phyloP scores from a whole-genome alignment of 306 rosid species.

The Sesbania bispinosa region DNA sequence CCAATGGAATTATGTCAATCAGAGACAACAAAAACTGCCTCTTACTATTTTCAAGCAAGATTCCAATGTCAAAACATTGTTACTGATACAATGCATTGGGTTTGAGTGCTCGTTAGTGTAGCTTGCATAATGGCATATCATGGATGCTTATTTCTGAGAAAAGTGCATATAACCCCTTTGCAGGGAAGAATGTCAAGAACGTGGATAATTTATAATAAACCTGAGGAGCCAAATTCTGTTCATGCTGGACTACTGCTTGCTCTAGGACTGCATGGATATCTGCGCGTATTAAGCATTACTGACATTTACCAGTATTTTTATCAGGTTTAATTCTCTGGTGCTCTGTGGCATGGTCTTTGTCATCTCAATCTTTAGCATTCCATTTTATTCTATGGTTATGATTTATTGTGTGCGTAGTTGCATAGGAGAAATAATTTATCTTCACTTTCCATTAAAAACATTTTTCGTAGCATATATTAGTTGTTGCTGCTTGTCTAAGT shows the following conservation, averaged over 20 bases:
- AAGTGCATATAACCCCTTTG: conserved; percentile 30
- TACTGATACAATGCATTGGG: too few relatives aligned
- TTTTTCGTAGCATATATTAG: not conserved
- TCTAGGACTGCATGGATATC: conserved; percentile 86
- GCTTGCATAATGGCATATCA: conserved; percentile 5
- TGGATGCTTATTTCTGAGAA: conserved; percentile 9
- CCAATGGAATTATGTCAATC: not conserved
- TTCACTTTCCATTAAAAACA: not conserved
- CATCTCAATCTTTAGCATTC: conserved; percentile 10
- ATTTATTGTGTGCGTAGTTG: not conserved
- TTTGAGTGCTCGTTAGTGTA: not conserved
- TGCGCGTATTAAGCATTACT: conserved; percentile 65
- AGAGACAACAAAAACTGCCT: not conserved
- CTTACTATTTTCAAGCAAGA: not conserved
- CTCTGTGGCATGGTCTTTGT: conserved; percentile 1
- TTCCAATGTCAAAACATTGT: not conserved
- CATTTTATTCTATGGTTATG: conserved; percentile 8
- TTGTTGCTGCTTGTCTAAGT: not conserved
- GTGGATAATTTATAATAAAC: conserved; percentile 84
- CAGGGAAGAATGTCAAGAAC: conserved; percentile 99
- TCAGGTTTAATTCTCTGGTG: conserved; percentile 50
- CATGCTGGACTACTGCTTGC: conserved; percentile 98
- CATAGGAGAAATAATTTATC: not conserved
- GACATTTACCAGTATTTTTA: conserved; percentile 84
- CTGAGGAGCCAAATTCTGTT: conserved; percentile 83